Base-by-base conservation (phyloP, 352 stramenopile genomes). In the Phytopythium chamaehyphon region DNA sequence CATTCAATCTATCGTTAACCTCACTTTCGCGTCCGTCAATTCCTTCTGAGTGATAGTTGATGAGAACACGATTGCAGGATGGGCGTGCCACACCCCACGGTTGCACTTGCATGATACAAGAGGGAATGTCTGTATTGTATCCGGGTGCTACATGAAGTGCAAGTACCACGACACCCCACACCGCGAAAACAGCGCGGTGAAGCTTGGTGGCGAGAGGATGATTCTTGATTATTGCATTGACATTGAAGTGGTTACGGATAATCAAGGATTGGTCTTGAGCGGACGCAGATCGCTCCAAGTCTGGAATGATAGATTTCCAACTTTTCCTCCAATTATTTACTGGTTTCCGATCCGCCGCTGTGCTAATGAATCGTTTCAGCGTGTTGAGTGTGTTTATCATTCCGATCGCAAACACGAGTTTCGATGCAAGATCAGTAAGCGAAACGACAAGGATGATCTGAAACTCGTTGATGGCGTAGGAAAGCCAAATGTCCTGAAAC, bases 401-500 rank as follows among this genome's bases (percentile, higher is more conserved):
- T 9, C 66, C 61, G 6, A 72, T 12, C 6, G 64, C 69, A 18
- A 83, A 81, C 1, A 83, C 31, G 2, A 80, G 28, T 1, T 61
- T 59, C 38, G 62, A 65, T 15, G 39, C 45, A 0, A 76, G 48
- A 40, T 83, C 66, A 2, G 40, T 14, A 57, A 61, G 79, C 6
- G 71, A 79, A 3, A 28, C 40, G 2, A 85, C 59, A 15, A 83
- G 23, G 5, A 76, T 24, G 10, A 80, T 39, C 6, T 71, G 49
- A 21, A 63, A 66, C 38, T 73, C 64, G 37, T 56, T 66, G 10
- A 62, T 61, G 2, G 42, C 40, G 31, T 69, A 47, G 3, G 62
- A 33, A 0, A 60, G 8, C 55, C 56, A 69, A 2, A 44, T 24
- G 10, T 69, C 61, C 12, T 69, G 33, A 9, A 62, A 69, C 61